Evolutionary conservation across 805 yeast species (phyloP).

Genomic region (Monosporozyma servazzii): DNA sequence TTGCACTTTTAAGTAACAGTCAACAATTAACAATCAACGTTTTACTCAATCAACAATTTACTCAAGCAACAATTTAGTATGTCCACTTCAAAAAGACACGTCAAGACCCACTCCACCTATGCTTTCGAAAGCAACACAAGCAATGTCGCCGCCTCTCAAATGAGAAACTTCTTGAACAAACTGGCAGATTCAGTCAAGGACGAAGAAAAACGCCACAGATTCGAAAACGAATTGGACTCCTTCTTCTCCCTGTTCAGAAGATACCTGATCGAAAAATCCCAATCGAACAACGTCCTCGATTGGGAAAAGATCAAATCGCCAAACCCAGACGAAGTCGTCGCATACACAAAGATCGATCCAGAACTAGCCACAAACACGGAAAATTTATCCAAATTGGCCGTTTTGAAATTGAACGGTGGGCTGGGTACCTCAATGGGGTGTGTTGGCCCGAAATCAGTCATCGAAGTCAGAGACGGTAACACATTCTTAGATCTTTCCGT

Average conservation of each 20-base stretch:
- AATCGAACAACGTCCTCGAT: slow-evolving; percentile 55
- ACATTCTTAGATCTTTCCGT: slow-evolving; percentile 92
- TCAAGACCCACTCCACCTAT: slow-evolving; percentile 36
- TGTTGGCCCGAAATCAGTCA: slow-evolving; percentile 90
- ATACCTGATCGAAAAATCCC: slow-evolving; percentile 80
- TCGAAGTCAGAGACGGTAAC: slow-evolving; percentile 98
- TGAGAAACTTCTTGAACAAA: slow-evolving; percentile 91
- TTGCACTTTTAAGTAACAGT: too few relatives aligned
- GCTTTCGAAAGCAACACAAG: slow-evolving; percentile 94
- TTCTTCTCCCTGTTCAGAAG: slow-evolving; percentile 91
- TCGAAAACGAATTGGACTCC: slow-evolving; percentile 79
- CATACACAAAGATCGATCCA: slow-evolving; percentile 44
- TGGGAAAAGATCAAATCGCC: slow-evolving; percentile 98
- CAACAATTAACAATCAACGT: too few relatives aligned
- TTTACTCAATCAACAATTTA: background rate
- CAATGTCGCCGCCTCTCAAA: slow-evolving; percentile 91
- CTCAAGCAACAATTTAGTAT: background rate
- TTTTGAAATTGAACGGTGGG: slow-evolving; percentile 94
- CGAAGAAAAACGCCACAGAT: slow-evolving; percentile 40
- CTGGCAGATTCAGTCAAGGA: slow-evolving; percentile 74
- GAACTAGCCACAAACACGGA: slow-evolving; percentile 20
- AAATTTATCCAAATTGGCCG: slow-evolving; percentile 75
- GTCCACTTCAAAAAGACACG: slow-evolving; percentile 29
- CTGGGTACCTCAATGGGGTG: slow-evolving; percentile 99
- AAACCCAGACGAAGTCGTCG: slow-evolving; percentile 77